Evolutionary conservation across 2,329 filamentous ascomycete genomes (phyloP).

Genomic region (Alternaria sp.): DNA sequence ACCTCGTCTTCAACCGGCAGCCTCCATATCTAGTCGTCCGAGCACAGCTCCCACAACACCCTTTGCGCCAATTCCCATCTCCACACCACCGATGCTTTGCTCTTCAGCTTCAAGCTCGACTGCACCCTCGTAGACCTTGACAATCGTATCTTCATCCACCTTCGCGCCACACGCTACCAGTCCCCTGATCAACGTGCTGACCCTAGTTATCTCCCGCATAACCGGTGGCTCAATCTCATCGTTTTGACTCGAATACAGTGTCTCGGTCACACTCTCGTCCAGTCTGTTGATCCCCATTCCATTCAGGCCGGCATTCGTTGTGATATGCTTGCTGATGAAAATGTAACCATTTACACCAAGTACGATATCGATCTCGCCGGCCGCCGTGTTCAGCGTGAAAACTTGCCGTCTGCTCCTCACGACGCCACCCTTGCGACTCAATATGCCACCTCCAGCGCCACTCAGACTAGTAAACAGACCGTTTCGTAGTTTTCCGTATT

Average conservation of each 20-base stretch:
- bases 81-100: slow-evolving; percentile 62
- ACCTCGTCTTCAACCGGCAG: slow-evolving; percentile 25
- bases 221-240: slow-evolving; percentile 80
- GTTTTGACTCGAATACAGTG: slow-evolving; percentile 95
- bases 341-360: slow-evolving; percentile 97
- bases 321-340: slow-evolving; percentile 87
- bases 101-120: slow-evolving; percentile 75
- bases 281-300: slow-evolving; percentile 77
- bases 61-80: slow-evolving; percentile 43
- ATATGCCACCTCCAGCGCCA: slow-evolving; percentile 74
- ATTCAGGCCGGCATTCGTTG: slow-evolving; percentile 62
- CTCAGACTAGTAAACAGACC: slow-evolving; percentile 85
- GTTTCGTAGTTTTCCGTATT: slow-evolving; percentile 95
- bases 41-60: slow-evolving; percentile 46
- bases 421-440: slow-evolving; percentile 69
- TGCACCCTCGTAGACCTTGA: slow-evolving; percentile 80
- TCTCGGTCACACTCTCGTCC: slow-evolving; percentile 84
- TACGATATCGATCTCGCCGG: slow-evolving; percentile 79
- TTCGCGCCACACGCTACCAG: slow-evolving; percentile 82
- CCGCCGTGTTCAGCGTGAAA: slow-evolving; percentile 73
- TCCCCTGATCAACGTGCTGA: slow-evolving; percentile 81
- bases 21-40: slow-evolving; percentile 40
- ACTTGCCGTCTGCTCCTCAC: slow-evolving; percentile 85
- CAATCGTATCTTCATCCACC: slow-evolving; percentile 91
- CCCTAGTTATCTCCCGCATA: slow-evolving; percentile 84